phyloP scores from a whole-genome alignment of 495 filamentous ascomycete species.

The Aspergillus sparsus region DNA sequence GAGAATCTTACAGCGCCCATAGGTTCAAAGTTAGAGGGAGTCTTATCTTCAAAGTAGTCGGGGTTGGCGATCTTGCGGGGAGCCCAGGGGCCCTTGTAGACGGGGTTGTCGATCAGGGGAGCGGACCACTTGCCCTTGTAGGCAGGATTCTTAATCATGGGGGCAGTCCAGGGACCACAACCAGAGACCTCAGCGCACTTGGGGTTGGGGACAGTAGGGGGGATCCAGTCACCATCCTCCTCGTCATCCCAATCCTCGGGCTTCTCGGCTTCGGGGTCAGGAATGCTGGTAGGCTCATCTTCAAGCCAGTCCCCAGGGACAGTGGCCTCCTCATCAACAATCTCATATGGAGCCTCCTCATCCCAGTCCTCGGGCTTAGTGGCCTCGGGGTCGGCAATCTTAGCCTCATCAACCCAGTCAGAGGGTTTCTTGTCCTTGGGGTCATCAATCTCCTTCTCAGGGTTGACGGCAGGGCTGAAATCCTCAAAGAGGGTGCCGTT shows the following conservation, averaged over 20 bases:
- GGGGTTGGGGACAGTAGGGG: conserved; percentile 92
- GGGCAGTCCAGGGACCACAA: conserved; percentile 90
- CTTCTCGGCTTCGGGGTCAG: conserved; percentile 97
- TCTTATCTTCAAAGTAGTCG: conserved; percentile 96
- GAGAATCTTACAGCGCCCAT: conserved; percentile 80
- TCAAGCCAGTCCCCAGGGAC: conserved; percentile 96
- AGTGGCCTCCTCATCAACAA: conserved; percentile 87
- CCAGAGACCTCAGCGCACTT: conserved; percentile 93
- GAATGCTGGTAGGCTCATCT: conserved; percentile 79
- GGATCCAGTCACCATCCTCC: conserved; percentile 98
- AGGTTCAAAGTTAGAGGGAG: conserved; percentile 92
- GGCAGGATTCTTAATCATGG: conserved; percentile 90
- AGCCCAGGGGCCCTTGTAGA: conserved; percentile 95
- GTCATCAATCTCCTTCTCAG: conserved; percentile 94
- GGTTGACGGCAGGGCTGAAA: conserved; percentile 92
- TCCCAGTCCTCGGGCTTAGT: conserved; percentile 99
- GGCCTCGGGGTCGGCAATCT: conserved; percentile 89
- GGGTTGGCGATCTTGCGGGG: conserved; percentile 98
- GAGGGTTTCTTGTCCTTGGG: conserved; percentile 92
- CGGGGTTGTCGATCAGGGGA: conserved; percentile 94
- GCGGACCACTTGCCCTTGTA: conserved; percentile 99
- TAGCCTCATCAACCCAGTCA: conserved; percentile 90
- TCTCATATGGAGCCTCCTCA: conserved; percentile 95
- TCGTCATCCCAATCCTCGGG: conserved; percentile 99
- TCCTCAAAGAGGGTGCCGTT: conserved; percentile 91